Percentiles rank a stretch among this genome's conserved stretches.
phyloP scores from a whole-genome alignment of 2,329 filamentous ascomycete genomes.

The Hymenoscyphus albidus region DNA sequence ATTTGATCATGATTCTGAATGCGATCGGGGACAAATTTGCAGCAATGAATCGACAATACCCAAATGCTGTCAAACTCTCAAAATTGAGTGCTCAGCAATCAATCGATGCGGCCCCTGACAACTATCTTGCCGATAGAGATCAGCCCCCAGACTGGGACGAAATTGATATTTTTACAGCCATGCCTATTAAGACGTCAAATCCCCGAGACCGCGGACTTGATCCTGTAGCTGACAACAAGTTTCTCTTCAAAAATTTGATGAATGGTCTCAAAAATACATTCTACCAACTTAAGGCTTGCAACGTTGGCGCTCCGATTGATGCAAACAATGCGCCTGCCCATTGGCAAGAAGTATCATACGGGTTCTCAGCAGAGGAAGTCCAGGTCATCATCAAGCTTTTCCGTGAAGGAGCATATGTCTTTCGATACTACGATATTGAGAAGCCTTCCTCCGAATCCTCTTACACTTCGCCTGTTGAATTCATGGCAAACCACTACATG shows the following conservation, averaged over 20 bases:
- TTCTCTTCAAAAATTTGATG: slow-evolving; percentile 93
- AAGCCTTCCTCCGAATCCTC: slow-evolving; percentile 69
- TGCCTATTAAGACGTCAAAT: slow-evolving; percentile 93
- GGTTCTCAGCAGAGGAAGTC: slow-evolving; percentile 96
- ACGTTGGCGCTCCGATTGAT: slow-evolving; percentile 70
- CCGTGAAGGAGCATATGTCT: slow-evolving; percentile 91
- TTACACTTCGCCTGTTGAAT: slow-evolving; percentile 79
- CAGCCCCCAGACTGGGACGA: slow-evolving; percentile 91
- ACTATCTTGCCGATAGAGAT: slow-evolving; percentile 79
- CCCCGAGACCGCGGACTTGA: slow-evolving; percentile 84
- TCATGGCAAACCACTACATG: slow-evolving; percentile 93
- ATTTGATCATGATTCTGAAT: slow-evolving; percentile 94
- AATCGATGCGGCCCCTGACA: slow-evolving; percentile 63
- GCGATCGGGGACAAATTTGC: slow-evolving; percentile 98
- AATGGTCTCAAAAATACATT: slow-evolving; percentile 96
- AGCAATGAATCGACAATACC: slow-evolving; percentile 94
- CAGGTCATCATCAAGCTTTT: slow-evolving; percentile 96
- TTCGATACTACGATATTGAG: slow-evolving; percentile 93
- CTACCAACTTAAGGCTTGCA: slow-evolving; percentile 89
- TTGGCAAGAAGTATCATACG: slow-evolving; percentile 93
- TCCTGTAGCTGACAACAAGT: slow-evolving; percentile 94
- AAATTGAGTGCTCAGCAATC: slow-evolving; percentile 67
- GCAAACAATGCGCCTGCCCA: slow-evolving; percentile 75
- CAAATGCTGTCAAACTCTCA: slow-evolving; percentile 90
- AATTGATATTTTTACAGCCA: slow-evolving; percentile 93